These are phyloP conservation scores for Umbelopsis sp. DNA, from an alignment of 192 early-diverging fungal species.

Conservation along the genomic window DNA sequence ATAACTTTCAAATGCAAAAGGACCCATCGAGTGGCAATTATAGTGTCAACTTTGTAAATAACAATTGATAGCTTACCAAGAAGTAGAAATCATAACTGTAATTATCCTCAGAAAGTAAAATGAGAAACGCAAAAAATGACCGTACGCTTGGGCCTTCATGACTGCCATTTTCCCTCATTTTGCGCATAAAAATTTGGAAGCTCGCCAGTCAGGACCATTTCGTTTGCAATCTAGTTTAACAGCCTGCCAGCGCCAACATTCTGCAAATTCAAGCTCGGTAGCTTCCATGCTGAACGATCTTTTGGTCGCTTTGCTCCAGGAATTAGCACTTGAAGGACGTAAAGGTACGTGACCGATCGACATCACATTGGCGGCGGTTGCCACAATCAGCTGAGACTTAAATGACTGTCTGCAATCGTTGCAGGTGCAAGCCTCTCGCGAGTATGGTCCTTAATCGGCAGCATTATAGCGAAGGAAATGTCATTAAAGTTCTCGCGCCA, in stretches of 20 bases:
- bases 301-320: constrained; percentile 1
- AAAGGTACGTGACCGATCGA: background rate
- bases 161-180: background rate
- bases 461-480: background rate
- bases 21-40: constrained; percentile 57
- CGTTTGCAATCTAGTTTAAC: too few species aligned
- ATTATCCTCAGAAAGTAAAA: too few species aligned
- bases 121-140: too few species aligned
- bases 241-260: too few species aligned
- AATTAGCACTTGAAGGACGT: constrained; percentile 4
- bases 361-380: background rate
- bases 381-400: background rate
- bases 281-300: constrained; percentile 14
- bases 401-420: background rate
- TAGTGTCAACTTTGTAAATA: constrained; percentile 68
- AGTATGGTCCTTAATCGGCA: background rate
- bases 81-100: too few species aligned
- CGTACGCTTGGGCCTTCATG: background rate
- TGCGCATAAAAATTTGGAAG: background rate
- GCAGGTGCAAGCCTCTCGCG: background rate
- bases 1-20: constrained; percentile 71
- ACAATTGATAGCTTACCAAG: background rate
- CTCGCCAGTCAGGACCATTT: too few species aligned
- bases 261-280: background rate
- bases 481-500: background rate